Evolutionary conservation across 2,329 filamentous ascomycete genomes (phyloP), one percentile per base, ranked within the genome.

Genomic region (Xylariaceae sp.): DNA sequence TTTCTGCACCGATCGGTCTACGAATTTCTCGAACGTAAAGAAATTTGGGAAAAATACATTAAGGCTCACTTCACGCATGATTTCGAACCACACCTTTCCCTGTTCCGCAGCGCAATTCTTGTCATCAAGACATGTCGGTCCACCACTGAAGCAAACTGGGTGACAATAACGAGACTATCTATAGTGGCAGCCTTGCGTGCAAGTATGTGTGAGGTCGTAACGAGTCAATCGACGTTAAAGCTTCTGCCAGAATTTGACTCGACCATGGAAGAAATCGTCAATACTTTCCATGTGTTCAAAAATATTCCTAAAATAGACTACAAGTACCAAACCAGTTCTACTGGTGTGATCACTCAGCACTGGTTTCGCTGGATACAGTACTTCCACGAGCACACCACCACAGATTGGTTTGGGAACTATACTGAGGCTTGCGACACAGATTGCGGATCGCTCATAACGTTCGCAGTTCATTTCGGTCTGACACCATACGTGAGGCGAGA

Each of bases 1-100:
- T 59, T 60, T 28, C 31, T 60, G 16, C 60, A 62, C 31, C 53
- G 51, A 42, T 59, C 60, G 10, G 58, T 62, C n/a, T 38, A 11
- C 16, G 60, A 60, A n/a, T 62, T 62, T 41, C 47, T 62, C 14
- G 4, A 11, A 6, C 31, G 14, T 2, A 17, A 18, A 2, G 22
- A 42, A 3, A 34, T 51, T 18, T 56, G 53, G 53, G n/a, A 33
- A 2, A 14, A 49, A 12, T 47, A 54, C 16, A 31, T 53, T 11
- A 18, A 16, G 13, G 13, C n/a, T 4, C 22, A 45, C 9, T 39
- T 50, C 6, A 31, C 2, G n/a, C 28, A 11, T n/a, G 18, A 12
- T 4, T 57, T 58, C 39, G 43, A 51, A 16, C 31, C 48, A 28
- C 1, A 1, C 0, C 17, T 52, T 6, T 46, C 42, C 18, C 48